A percentile compares a stretch with the other conserved stretches of the same genome.
Conservation (phyloP, 1,284 basidiomycete species). For the Mycosarcoma maydis region DNA sequence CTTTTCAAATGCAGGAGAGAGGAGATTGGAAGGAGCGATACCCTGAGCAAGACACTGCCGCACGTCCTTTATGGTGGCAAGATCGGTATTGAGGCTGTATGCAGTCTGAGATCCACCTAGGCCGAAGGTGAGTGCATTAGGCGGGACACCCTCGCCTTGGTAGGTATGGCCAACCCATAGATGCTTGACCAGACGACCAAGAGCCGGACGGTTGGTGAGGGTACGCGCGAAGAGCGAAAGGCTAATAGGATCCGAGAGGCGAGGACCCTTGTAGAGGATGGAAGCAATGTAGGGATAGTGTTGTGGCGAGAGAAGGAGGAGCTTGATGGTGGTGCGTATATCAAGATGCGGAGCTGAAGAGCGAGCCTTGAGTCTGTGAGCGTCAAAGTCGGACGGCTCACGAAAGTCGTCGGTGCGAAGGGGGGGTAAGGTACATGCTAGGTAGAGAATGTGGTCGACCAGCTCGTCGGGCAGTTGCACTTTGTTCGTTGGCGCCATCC, state of each 20-base stretch:
- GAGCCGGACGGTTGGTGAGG: slow-evolving; percentile 41
- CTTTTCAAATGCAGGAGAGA: slow-evolving; percentile 46
- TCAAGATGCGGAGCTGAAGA: slow-evolving; percentile 46
- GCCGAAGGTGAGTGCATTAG: slow-evolving; percentile 35
- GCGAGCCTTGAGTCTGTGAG: slow-evolving; percentile 38
- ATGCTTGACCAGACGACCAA: slow-evolving; percentile 48
- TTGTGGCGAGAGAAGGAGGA: slow-evolving; percentile 47
- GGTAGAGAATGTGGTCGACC: slow-evolving; percentile 48
- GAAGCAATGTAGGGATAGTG: slow-evolving; percentile 49
- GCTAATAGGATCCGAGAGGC: slow-evolving; percentile 46
- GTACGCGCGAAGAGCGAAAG: slow-evolving; percentile 47
- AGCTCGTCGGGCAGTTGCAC: slow-evolving; percentile 51
- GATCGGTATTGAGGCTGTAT: slow-evolving; percentile 43
- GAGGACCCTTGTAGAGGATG: slow-evolving; percentile 49
- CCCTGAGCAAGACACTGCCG: slow-evolving; percentile 32
- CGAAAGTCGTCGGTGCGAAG: slow-evolving; percentile 30
- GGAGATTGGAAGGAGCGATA: slow-evolving; percentile 34
- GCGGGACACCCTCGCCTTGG: slow-evolving; percentile 37
- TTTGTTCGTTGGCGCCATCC: slow-evolving; percentile 19
- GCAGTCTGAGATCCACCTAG: slow-evolving; percentile 35
- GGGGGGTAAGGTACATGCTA: slow-evolving; percentile 45
- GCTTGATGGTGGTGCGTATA: slow-evolving; percentile 40
- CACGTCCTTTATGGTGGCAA: slow-evolving; percentile 38
- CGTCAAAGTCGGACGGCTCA: slow-evolving; percentile 37
- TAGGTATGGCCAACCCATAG: slow-evolving; percentile 54